These are phyloP conservation scores for Pezicula rhizophila DNA, from an alignment of 2,329 filamentous ascomycete species.

Conservation along the genomic window DNA sequence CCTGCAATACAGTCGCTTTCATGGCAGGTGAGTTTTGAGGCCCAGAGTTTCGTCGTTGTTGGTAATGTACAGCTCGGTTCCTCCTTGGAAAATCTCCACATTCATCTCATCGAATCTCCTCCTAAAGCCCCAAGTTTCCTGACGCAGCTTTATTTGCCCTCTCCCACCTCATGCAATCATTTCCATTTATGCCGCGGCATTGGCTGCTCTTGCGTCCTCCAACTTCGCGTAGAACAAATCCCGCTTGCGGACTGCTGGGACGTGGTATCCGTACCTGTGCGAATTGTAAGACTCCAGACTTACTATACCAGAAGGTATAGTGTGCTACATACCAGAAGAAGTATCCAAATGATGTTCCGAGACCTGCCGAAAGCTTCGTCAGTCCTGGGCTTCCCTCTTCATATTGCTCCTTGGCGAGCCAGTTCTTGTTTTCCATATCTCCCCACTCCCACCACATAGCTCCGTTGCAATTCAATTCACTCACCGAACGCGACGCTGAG, in stretches of 20 bases:
- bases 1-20: no score
- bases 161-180: neutral
- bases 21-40: conserved; percentile 6
- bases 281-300: conserved; percentile 6
- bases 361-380: conserved; percentile 33
- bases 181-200: conserved; percentile 18
- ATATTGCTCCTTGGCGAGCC: neutral
- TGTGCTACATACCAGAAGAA: conserved; percentile 44
- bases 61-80: conserved; percentile 26
- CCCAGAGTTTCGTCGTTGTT: conserved; percentile 18
- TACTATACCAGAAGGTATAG: neutral
- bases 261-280: conserved; percentile 35
- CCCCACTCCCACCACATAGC: neutral
- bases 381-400: conserved; percentile 2
- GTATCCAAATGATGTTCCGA: conserved; percentile 47
- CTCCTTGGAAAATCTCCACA: conserved; percentile 5
- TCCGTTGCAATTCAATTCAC: conserved; percentile 17
- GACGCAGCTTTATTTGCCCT: neutral
- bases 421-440: conserved; percentile 1
- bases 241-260: conserved; percentile 32
- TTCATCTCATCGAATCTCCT: neutral
- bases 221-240: conserved; percentile 36
- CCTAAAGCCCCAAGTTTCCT: no score
- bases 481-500: conserved; percentile 50
- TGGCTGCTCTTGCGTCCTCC: conserved; percentile 31